phyloP scores from a whole-genome alignment of 2,329 filamentous ascomycete species.

The Apiospora malaysiana region DNA sequence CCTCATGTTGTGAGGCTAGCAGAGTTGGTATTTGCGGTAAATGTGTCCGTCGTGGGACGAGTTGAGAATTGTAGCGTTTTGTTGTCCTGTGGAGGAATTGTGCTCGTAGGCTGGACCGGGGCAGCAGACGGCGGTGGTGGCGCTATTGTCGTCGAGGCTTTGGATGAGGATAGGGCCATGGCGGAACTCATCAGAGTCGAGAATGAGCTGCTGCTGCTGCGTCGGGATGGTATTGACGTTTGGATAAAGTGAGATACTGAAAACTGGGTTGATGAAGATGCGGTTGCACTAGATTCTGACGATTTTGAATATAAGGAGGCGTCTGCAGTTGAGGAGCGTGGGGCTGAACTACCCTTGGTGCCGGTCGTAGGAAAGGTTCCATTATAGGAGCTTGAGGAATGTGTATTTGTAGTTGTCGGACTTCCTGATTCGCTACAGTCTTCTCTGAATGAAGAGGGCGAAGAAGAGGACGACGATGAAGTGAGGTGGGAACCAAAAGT shows the following conservation, averaged over 20 bases:
- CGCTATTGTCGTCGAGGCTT: neutral
- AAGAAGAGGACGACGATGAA: neutral
- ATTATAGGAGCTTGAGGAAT: neutral
- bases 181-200: neutral
- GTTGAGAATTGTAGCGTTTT: neutral
- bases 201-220: neutral
- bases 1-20: neutral
- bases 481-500: neutral
- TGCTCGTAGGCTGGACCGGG: neutral
- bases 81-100: neutral
- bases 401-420: no score
- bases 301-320: neutral
- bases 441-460: neutral
- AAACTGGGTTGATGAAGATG: conserved; percentile 11
- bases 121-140: neutral
- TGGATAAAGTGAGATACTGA: neutral
- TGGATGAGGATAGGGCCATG: neutral
- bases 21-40: neutral
- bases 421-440: neutral
- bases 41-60: neutral
- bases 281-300: conserved; percentile 5
- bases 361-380: neutral
- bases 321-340: no score
- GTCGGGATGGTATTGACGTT: no score
- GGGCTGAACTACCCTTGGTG: neutral